Evolutionary conservation across 179 eudicot species (phyloP), one percentile per base, ranked within the genome.

Genomic region (Actinidia arguta): DNA sequence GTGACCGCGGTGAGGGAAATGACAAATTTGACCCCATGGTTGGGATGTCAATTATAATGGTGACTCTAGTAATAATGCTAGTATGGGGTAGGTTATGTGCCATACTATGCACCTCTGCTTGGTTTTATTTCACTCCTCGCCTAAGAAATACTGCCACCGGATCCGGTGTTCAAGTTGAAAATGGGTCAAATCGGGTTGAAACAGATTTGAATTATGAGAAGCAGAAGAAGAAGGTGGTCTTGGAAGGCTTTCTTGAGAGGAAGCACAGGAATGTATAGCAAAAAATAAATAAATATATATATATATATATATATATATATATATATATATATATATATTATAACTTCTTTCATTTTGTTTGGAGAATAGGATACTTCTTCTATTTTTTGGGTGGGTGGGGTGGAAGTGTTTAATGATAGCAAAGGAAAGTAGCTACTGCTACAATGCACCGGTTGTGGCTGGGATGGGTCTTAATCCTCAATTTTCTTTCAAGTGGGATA

Each of bases 51-150:
- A 84, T 86, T 52, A 5, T 89, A 8, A 8, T 81, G 80, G 82
- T 79, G 25, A 81, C 83, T 6, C 81, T 89, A 6, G n/a, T 81
- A 46, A 78, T 85, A 27, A 81, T 89, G 88, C n/a, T 89, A 48
- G 14, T 89, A 27, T 83, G 91, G 83, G 91, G 91, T 20, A 85
- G 86, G 51, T 36, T 87, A 16, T 89, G 88, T 51, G 91, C 91
- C 14, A 83, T 89, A 76, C 74, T 89, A 2, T 89, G 86, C 76
- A 85, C 88, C 20, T 82, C 86, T 25, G 81, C 83, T 64, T 89
- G 89, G 86, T 81, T 89, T 12, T 89, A 79, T 61, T 20, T 82
- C 25, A 17, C 80, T 4, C 86, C 88, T 78, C 62, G 76, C 1
- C n/a, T 87, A 52, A 76, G 61, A 50, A 17, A 22, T 1, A 36